These are phyloP conservation scores for Durusdinium trenchii DNA, from an alignment of 73 alveolate species.

Conservation along the genomic window DNA sequence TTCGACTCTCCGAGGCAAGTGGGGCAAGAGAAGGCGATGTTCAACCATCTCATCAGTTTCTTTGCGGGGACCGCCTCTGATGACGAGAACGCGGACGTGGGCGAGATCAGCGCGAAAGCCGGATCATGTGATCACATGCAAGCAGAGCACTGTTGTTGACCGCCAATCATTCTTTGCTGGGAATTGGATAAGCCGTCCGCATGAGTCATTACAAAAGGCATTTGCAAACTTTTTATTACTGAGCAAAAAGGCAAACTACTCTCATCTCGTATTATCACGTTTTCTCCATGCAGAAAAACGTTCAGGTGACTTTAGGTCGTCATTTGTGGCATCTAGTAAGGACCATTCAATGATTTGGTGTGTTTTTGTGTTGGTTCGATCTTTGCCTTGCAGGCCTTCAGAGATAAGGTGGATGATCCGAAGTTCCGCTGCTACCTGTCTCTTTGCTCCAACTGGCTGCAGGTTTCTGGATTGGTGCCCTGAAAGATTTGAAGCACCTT, in stretches of 20 bases:
- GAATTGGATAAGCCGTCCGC: too few species aligned
- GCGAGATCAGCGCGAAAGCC: neutral
- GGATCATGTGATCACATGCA: neutral
- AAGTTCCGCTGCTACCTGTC: slow-evolving; percentile 29
- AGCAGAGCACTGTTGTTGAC: neutral
- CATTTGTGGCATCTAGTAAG: too few species aligned
- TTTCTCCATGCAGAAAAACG: too few species aligned
- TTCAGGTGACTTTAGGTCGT: too few species aligned
- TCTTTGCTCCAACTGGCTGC: neutral
- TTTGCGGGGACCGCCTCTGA: neutral
- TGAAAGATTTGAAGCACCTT: too few species aligned
- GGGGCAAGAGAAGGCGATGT: slow-evolving; percentile 24
- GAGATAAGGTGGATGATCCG: slow-evolving; percentile 33
- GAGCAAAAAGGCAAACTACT: too few species aligned
- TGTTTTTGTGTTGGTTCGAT: too few species aligned
- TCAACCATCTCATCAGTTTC: slow-evolving; percentile 4
- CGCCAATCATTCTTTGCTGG: neutral
- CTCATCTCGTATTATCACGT: too few species aligned
- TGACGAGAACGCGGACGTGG: neutral
- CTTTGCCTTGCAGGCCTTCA: neutral
- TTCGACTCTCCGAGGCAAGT: neutral
- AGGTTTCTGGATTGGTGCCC: too few species aligned
- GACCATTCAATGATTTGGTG: too few species aligned
- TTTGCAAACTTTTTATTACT: too few species aligned
- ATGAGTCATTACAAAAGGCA: too few species aligned